These are phyloP conservation scores for Gardenia jasminoides DNA, from an alignment of 257 asterid genomes.

Conservation along the genomic window DNA sequence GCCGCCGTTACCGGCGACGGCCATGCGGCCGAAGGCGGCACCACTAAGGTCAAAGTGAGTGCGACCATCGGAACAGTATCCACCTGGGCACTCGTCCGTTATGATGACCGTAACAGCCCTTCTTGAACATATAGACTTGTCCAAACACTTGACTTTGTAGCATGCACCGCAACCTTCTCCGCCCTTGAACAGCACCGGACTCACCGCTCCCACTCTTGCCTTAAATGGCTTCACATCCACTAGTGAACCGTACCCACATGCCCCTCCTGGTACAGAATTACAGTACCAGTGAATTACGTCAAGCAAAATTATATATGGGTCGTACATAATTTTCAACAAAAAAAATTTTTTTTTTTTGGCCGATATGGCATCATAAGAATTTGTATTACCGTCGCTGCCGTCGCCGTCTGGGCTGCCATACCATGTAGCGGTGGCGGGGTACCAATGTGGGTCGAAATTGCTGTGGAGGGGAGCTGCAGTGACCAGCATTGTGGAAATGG, in stretches of 20 bases:
- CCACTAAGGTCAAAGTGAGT: slow-evolving; percentile 92
- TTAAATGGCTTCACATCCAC: slow-evolving; percentile 92
- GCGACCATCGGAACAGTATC: slow-evolving; percentile 60
- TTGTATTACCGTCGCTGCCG: slow-evolving; percentile 69
- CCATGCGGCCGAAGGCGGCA: slow-evolving; percentile 94
- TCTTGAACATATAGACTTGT: slow-evolving; percentile 79
- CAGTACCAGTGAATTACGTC: too few relatives aligned
- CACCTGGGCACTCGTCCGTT: slow-evolving; percentile 95
- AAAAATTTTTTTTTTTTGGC: too few relatives aligned
- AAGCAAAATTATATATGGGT: too few relatives aligned
- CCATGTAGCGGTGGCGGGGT: slow-evolving; percentile 94
- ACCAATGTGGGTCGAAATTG: slow-evolving; percentile 53
- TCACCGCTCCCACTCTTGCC: slow-evolving; percentile 96
- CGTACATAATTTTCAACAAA: too few relatives aligned
- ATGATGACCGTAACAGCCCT: slow-evolving; percentile 89
- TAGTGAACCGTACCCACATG: slow-evolving; percentile 89
- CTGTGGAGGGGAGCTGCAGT: slow-evolving; percentile 30
- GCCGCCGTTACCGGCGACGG: slow-evolving; percentile 65
- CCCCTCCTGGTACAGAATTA: slow-evolving; percentile 49
- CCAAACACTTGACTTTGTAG: slow-evolving; percentile 79
- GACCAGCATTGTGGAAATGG: slow-evolving; percentile 17
- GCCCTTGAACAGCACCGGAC: slow-evolving; percentile 81
- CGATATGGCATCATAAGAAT: background rate
- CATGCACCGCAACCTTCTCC: slow-evolving; percentile 99
- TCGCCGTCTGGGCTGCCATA: slow-evolving; percentile 98